Conservation (phyloP, 306 rosid species). For the Lathyrus tuberosus region DNA sequence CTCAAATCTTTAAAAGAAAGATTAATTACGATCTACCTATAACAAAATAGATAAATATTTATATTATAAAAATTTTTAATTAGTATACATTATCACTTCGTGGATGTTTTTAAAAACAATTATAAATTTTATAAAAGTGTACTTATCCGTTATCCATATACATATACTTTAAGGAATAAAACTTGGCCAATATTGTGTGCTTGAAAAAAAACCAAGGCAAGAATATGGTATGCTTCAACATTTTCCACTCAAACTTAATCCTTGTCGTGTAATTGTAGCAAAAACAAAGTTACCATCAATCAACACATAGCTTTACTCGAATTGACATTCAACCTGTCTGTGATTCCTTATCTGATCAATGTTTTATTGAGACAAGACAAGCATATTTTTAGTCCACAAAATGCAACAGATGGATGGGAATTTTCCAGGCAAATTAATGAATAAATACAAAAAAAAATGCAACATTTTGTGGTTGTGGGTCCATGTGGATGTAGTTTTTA, state of each 20-base stretch:
- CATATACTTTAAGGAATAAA: background rate
- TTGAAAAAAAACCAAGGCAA: conserved; percentile 7
- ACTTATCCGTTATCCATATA: conserved; percentile 19
- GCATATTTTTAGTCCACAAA: conserved; percentile 23
- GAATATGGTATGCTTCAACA: conserved; percentile 20
- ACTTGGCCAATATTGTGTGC: conserved; percentile 13
- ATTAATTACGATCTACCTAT: no score
- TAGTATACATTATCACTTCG: no score
- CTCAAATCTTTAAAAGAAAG: no score
- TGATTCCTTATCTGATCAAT: conserved; percentile 27
- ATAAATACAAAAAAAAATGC: background rate
- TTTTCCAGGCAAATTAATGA: conserved; percentile 2
- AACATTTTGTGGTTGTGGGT: background rate
- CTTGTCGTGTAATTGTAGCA: background rate
- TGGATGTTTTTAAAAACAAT: no score
- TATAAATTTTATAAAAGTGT: no score
- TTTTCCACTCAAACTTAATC: conserved; percentile 17
- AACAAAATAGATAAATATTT: no score
- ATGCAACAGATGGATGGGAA: conserved; percentile 12
- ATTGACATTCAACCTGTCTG: conserved; percentile 28
- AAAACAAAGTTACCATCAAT: conserved; percentile 26
- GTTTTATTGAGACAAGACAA: conserved; percentile 1
- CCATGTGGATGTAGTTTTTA: conserved; percentile 17
- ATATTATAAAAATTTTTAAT: no score
- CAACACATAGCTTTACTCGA: conserved; percentile 17